phyloP scores from a whole-genome alignment of 2,329 filamentous ascomycete species.

The Fusarium anthophilum region DNA sequence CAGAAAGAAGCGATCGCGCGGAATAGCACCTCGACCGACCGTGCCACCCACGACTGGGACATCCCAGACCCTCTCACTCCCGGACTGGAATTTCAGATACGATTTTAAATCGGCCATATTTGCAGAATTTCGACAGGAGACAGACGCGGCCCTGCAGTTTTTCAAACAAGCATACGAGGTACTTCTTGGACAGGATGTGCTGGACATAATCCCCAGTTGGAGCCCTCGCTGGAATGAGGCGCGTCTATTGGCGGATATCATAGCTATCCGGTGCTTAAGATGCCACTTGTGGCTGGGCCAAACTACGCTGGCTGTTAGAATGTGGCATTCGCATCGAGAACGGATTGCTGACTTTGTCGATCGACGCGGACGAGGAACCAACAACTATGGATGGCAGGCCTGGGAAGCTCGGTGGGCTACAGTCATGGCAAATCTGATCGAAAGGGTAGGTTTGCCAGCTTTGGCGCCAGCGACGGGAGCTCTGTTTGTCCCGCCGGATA shows the following conservation, averaged over 20 bases:
- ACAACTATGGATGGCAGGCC: conserved; percentile 92
- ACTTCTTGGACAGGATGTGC: conserved; percentile 81
- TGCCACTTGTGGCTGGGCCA: conserved; percentile 84
- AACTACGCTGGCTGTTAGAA: conserved; percentile 79
- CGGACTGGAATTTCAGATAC: conserved; percentile 93
- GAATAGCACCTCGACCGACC: conserved; percentile 80
- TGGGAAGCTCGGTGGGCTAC: conserved; percentile 83
- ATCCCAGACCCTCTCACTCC: conserved; percentile 83
- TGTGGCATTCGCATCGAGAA: conserved; percentile 81
- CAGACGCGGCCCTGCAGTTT: conserved; percentile 85
- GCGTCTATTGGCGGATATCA: conserved; percentile 83
- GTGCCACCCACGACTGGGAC: conserved; percentile 84
- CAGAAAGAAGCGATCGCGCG: conserved; percentile 85
- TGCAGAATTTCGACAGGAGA: conserved; percentile 92
- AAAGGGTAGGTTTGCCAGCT: conserved; percentile 62
- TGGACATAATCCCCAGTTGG: conserved; percentile 91
- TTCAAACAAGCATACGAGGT: conserved; percentile 89
- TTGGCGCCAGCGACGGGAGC: conserved; percentile 55
- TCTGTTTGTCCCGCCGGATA: conserved; percentile 67
- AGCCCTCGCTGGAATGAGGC: conserved; percentile 91
- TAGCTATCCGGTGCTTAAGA: conserved; percentile 82
- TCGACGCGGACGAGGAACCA: conserved; percentile 82
- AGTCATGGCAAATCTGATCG: conserved; percentile 69
- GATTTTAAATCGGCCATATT: conserved; percentile 94
- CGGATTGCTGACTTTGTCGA: conserved; percentile 82